Evolutionary conservation across 257 asterid species (phyloP), one percentile per base, ranked within the genome.

Genomic region (Solanum verrucosum): DNA sequence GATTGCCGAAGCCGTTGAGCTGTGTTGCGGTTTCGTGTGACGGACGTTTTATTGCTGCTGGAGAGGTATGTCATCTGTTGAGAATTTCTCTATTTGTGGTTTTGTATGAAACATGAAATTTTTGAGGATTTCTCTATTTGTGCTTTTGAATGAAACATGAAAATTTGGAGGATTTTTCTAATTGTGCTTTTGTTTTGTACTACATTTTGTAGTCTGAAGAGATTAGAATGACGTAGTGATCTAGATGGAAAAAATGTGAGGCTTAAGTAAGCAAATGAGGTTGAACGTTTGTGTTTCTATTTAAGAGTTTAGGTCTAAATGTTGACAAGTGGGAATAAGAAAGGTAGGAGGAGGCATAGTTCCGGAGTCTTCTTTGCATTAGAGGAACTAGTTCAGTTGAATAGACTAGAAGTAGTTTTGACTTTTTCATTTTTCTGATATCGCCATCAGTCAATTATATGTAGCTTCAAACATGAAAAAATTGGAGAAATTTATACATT

Each of bases 11-110:
- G 83, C 94, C 93, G 60, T 89, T 95, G 91, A 91, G 92, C 87
- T 95, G 95, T 87, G 95, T 95, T n/a, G 90, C 93, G 20, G 77
- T 95, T 59, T 91, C 94, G n/a, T 60, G 87, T 79, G 92, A 94
- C 86, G 90, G 91, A 14, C 84, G 87, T 88, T 78, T 95, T 70
- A 89, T 92, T 84, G 97, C 94, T 44, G 98, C 96, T 15, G 98
- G 97, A 89, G 97, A 95, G 94, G 98, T 94, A 63, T 74, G 65
- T 2, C 5, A 25, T 78, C n/a, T 79, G 25, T 1, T 42, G 38
- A 79, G 60, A 5, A 15, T 79, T 79, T 44, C 25, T 8, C 8
- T 44, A 8, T 79, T 44, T 79, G 25, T 25, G 84, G 37, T 25
- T 78, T 77, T 78, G 63, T 78, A 78, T 73, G 78, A 71, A 77